Percentiles rank a stretch among this genome's conserved stretches.
phyloP scores from a whole-genome alignment of 2,329 filamentous ascomycete species.

The Parascedosporium putredinis region DNA sequence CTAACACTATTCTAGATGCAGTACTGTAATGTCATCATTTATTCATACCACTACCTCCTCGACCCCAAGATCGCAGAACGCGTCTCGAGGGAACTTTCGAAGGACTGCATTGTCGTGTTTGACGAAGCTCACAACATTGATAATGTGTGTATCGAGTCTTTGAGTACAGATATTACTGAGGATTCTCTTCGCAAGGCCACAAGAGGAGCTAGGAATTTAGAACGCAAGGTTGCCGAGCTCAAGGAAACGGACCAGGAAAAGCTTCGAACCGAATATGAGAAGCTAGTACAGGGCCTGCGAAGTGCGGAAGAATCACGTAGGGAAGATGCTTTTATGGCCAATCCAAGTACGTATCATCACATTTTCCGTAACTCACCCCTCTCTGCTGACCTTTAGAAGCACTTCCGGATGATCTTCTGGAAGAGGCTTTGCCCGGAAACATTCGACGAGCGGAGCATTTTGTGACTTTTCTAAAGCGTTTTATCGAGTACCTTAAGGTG shows the following conservation, averaged over 20 bases:
- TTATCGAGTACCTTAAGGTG: constrained; percentile 90
- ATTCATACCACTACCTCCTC: constrained; percentile 96
- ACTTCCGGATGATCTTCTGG: constrained; percentile 83
- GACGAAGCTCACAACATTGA: constrained; percentile 99
- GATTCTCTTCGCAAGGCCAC: constrained; percentile 88
- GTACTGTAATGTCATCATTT: constrained; percentile 98
- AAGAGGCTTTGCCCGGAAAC: constrained; percentile 93
- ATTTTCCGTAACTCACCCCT: not conserved
- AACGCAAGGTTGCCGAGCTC: constrained; percentile 87
- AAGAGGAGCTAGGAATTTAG: constrained; percentile 79
- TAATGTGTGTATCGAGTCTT: constrained; percentile 95
- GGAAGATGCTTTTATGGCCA: constrained; percentile 95
- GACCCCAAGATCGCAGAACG: constrained; percentile 96
- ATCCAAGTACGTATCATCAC: constrained; percentile 45
- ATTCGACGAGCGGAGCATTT: constrained; percentile 95
- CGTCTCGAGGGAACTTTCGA: constrained; percentile 90
- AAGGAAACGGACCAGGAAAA: constrained; percentile 92
- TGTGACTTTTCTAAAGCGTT: constrained; percentile 84
- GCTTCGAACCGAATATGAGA: constrained; percentile 88
- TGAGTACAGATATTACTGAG: constrained; percentile 94
- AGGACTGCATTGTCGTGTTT: constrained; percentile 97
- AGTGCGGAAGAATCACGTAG: constrained; percentile 82
- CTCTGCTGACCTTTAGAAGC: constrained; percentile 34
- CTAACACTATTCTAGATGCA: constrained; percentile 89
- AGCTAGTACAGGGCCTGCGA: constrained; percentile 82